Conservation (phyloP, 78 protist species). For the Dictyostelium firmibasis region DNA sequence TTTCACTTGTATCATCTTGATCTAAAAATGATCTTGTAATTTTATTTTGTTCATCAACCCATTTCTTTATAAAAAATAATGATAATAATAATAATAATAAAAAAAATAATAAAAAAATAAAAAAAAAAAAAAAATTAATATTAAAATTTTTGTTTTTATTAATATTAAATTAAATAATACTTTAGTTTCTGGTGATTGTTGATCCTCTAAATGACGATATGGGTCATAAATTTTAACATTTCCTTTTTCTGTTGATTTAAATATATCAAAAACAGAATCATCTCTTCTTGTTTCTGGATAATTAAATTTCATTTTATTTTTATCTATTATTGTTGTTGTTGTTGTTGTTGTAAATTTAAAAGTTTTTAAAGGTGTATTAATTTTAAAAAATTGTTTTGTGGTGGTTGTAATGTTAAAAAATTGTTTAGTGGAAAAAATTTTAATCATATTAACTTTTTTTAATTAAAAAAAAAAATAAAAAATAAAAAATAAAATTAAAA, state of each 20-base stretch:
- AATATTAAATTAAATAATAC: constrained; percentile 49
- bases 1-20: neutral
- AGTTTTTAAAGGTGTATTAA: neutral
- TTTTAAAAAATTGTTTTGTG: neutral
- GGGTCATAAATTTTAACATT: constrained; percentile 77
- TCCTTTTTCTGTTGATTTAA: constrained; percentile 6
- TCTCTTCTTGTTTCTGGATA: constrained; percentile 67
- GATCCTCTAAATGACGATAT: constrained; percentile 90
- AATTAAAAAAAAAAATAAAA: neutral
- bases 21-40: constrained; percentile 38
- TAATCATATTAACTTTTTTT: neutral
- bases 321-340: neutral
- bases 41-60: constrained; percentile 27
- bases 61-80: neutral
- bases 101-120: neutral
- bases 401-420: neutral
- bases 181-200: constrained; percentile 72
- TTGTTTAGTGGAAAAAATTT: neutral
- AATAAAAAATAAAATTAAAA: neutral
- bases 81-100: neutral
- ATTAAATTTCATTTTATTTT: constrained; percentile 20
- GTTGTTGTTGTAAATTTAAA: neutral
- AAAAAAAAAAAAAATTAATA: neutral
- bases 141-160: neutral
- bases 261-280: constrained; percentile 46